Conservation (phyloP, 1,284 basidiomycete genomes). For the Boletus mariae region DNA sequence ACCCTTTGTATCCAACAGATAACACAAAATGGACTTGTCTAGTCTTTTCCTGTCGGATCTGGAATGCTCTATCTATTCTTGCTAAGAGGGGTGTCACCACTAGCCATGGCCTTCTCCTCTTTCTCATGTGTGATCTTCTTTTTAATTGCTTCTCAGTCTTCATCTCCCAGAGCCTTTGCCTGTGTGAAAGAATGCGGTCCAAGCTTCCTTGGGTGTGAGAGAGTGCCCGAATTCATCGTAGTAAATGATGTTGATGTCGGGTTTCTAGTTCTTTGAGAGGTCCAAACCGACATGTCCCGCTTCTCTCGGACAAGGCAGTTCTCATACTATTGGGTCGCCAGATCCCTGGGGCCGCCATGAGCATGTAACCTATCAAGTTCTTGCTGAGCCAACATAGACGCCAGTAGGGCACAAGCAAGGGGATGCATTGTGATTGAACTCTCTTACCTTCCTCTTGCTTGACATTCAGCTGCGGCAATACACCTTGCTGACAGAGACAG, state of each 20-base stretch:
- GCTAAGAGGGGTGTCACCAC: constrained; percentile 88
- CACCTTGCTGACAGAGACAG: constrained; percentile 91
- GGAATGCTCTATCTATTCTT: constrained; percentile 82
- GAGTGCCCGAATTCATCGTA: constrained; percentile 93
- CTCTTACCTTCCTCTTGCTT: constrained; percentile 80
- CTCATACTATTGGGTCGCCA: constrained; percentile 92
- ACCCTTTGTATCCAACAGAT: constrained; percentile 91
- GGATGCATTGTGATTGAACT: constrained; percentile 80
- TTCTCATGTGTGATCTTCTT: constrained; percentile 94
- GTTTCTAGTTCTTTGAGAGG: constrained; percentile 91
- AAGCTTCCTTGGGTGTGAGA: constrained; percentile 92
- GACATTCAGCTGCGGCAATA: constrained; percentile 62
- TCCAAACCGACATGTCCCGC: constrained; percentile 84
- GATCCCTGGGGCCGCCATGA: constrained; percentile 84
- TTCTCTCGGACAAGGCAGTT: constrained; percentile 83
- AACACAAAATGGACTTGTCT: constrained; percentile 93
- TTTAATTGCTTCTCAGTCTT: constrained; percentile 87
- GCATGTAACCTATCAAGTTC: constrained; percentile 76
- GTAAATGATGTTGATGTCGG: constrained; percentile 94
- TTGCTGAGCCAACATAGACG: constrained; percentile 64
- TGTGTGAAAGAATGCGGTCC: constrained; percentile 92
- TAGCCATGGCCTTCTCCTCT: constrained; percentile 86
- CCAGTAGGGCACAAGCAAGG: constrained; percentile 88
- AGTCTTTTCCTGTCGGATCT: constrained; percentile 84
- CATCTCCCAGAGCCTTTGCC: constrained; percentile 90